Evolutionary conservation across 768 basidiomycete genomes (phyloP), one percentile per base, ranked within the genome.

Genomic region (Asterophora parasitica): DNA sequence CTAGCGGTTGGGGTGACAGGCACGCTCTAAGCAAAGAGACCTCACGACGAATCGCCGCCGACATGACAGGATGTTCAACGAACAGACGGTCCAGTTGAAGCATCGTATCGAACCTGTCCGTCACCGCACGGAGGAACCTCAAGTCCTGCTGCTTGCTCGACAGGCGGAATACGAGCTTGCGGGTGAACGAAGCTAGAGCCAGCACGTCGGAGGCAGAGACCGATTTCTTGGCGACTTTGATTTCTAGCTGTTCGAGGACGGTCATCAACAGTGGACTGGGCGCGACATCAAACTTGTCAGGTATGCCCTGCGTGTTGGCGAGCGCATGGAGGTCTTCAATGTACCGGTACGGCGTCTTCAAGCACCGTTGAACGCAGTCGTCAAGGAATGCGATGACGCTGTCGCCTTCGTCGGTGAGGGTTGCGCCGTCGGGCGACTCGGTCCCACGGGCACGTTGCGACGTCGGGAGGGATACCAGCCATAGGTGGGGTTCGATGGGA

Each of bases 281-380:
- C 30, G 70, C 65, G 9, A 53, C 49, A 15, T 72, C 71, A 13
- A 63, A 56, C n/a, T 52, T 45, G 45, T 56, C 55, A 23, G 20
- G 16, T 48, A 50, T 16, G 33, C 35, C 37, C 7, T 55, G 31
- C 32, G 58, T 5, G 44, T 58, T 43, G 50, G 55, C 44, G 16
- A 81, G 59, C 0, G 64, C 58, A 5, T 74, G 62, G 52, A 83
- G 65, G 17, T 83, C 83, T 57, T 96, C 93, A 44, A 95, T 73
- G 60, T 95, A 97, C 23, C 81, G 77, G 61, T 92, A 88, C 0
- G 92, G 89, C 2, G 85, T 86, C 64, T 87, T 91, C 53, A 85
- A 60, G 55, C 85, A 92, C 13, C 89, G 75, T 48, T 86, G 83
- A 2, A 88, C 73, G 58, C 92, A 95, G 42, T 93, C 91, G 53